Evolutionary conservation across 2,329 filamentous ascomycete species (phyloP).

Genomic region (Didymella segeticola): DNA sequence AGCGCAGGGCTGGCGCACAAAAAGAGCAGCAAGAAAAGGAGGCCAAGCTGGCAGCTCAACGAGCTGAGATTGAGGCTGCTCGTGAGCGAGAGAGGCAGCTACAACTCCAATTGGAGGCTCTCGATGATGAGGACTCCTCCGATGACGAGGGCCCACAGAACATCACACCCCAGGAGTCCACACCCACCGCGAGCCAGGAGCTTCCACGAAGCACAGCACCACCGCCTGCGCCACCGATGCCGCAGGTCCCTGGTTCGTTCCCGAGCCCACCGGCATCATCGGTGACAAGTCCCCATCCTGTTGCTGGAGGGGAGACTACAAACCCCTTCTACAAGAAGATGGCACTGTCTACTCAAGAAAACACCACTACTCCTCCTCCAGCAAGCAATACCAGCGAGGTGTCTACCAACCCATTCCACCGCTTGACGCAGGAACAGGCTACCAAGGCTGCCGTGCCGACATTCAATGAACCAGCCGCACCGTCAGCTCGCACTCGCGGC

Average conservation of each 20-base stretch:
- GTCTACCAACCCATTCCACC: constrained; percentile 92
- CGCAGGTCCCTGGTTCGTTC: constrained; percentile 53
- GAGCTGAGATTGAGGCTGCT: constrained; percentile 90
- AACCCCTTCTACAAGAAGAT: constrained; percentile 96
- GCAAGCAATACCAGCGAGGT: constrained; percentile 56
- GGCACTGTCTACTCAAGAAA: constrained; percentile 69
- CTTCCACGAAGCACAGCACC: constrained; percentile 54
- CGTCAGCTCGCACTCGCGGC: constrained; percentile 60
- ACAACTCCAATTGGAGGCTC: constrained; percentile 82
- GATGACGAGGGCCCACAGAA: constrained; percentile 80
- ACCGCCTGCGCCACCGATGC: constrained; percentile 56
- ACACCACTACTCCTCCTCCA: constrained; percentile 51
- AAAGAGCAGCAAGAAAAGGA: constrained; percentile 91
- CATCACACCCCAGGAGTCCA: constrained; percentile 68
- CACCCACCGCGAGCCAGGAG: constrained; percentile 64
- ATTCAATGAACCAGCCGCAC: constrained; percentile 55
- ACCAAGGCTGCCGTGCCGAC: constrained; percentile 51
- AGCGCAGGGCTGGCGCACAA: constrained; percentile 84
- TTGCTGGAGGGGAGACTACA: constrained; percentile 77
- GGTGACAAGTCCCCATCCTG: constrained; percentile 55
- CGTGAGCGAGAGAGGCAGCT: constrained; percentile 89
- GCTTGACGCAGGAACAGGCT: constrained; percentile 72
- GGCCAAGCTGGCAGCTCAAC: constrained; percentile 78
- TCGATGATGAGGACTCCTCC: constrained; percentile 70
- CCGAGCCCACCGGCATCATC: constrained; percentile 57